A percentile compares a stretch with the other conserved stretches of the same genome.
Conservation (phyloP, 345 rosid species). For the Rhizophora apiculata region DNA sequence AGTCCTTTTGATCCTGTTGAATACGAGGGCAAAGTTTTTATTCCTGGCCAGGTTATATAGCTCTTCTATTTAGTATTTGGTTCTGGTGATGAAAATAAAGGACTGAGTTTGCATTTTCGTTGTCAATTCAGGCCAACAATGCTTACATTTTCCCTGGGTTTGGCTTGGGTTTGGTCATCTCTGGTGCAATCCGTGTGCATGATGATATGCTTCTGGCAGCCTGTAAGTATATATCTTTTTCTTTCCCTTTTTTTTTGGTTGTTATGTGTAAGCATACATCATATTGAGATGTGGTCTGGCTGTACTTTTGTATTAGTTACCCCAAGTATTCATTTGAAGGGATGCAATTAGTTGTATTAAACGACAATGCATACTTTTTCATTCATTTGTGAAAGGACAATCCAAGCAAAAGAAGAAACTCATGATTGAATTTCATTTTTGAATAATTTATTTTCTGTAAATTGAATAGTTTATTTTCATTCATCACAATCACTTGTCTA, state of each 20-base stretch:
- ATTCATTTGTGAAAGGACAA: no score
- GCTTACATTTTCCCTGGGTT: constrained; percentile 93
- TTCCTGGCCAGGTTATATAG: constrained; percentile 77
- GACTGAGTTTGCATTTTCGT: background rate
- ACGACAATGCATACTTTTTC: no score
- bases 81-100: background rate
- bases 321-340: no score
- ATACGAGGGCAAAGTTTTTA: constrained; percentile 53
- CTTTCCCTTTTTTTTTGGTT: no score
- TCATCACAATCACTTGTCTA: no score
- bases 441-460: background rate
- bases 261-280: background rate
- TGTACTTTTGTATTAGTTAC: no score
- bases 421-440: no score
- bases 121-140: constrained; percentile 72
- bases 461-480: no score
- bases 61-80: background rate
- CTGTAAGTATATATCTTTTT: constrained; percentile 48
- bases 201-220: constrained; percentile 97
- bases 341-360: no score
- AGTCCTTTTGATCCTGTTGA: constrained; percentile 89
- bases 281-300: no score
- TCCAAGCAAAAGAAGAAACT: background rate
- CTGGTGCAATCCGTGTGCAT: constrained; percentile 84
- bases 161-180: constrained; percentile 87